Evolutionary conservation across 257 asterid genomes (phyloP), one percentile per base, ranked within the genome.

Genomic region (Knoxia roxburghii): DNA sequence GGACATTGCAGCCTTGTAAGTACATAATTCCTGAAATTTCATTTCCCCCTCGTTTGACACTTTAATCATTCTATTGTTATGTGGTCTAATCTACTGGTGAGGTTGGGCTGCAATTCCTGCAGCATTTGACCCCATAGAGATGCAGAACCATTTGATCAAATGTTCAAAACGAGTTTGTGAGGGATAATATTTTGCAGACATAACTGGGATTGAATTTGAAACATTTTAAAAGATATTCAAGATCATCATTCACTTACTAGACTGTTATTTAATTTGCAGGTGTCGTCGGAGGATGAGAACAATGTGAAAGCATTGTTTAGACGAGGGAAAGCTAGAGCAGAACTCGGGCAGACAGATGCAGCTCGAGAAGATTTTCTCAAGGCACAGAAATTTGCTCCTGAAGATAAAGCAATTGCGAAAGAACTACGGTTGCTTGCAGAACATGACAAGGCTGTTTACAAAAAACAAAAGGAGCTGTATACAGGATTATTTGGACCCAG

Each of bases 401-500:
- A 82, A 57, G 99, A 90, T 76, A 94, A 87, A 78, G 90, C 96
- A 33, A 87, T 94, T 59, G 67, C 79, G 1, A 85, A 67, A 60
- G 95, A 94, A 83, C 48, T 90, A 64, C 92, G 86, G 21, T 62
- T 82, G 61, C 85, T 90, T 49, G 87, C 87, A 2, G 90, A 90
- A 77, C 88, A 94, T 49, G 97, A 94, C 80, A 88, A 81, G 73
- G 99, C 90, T 72, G 82, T 94, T 61, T 94, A 90, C 72, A 80
- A 84, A 83, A 88, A 87, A 67, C 99, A 94, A 75, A 90, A 88
- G 84, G 96, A 94, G 80, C 95, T 94, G 62, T 94, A 90, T 80
- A 87, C 88, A 72, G 95, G 99, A 54, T 77, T 94, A 51, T 90
- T 94, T 78, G 91, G 85, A 54, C 77, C 85, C 62, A 84, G 75